Base-by-base conservation (phyloP, 2,329 filamentous ascomycete genomes). In the Myrmaecium sp. region DNA sequence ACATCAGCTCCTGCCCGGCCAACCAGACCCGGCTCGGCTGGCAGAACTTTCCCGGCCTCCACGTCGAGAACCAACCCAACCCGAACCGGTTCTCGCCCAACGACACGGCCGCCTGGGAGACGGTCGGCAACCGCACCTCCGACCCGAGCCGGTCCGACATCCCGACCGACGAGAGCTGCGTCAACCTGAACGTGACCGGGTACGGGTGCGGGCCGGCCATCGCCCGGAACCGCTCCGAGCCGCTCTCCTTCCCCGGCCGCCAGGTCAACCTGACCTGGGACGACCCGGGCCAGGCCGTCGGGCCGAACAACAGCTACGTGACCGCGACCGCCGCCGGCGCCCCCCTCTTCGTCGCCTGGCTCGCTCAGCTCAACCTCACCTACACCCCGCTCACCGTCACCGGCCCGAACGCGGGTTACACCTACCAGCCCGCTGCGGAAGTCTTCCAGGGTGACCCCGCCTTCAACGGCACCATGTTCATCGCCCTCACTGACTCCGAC, bases 301-400 rank as follows among this genome's bases (percentile, higher is more conserved):
- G 81, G 0, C 81, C 81, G 1, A 86, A 91, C 51, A 82, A 81
- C 55, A 78, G 69, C 43, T 91, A 91, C 46, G 54, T 82, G 25
- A 86, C 81, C 0, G 48, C 59, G 0, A 60, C 63, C 1, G 37
- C 42, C 11, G 76, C 74, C 0, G 61, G 60, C 2, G 39, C 47
- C 3, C 74, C 81, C 1, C 52, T 56, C 30, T 91, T 65, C 36
- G 79, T 80, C 1, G 66, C 70, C 0, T 92, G 80, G 78, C 74
- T 79, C 1, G 65, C 63, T 1, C 81, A 89, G 57, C 57, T 89
- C 17, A 63, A 62, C 43, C 28, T 62, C 15, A 62, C 59, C 3
- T 63, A 62, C 45, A 62, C 59, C 5, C 52, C 55, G 24, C 41
- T 63, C 11, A 82, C 79, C 34, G 59, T 77, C 8, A 89, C 81